phyloP scores from a whole-genome alignment of 352 stramenopile genomes.

The Globisporangium orthogonon region DNA sequence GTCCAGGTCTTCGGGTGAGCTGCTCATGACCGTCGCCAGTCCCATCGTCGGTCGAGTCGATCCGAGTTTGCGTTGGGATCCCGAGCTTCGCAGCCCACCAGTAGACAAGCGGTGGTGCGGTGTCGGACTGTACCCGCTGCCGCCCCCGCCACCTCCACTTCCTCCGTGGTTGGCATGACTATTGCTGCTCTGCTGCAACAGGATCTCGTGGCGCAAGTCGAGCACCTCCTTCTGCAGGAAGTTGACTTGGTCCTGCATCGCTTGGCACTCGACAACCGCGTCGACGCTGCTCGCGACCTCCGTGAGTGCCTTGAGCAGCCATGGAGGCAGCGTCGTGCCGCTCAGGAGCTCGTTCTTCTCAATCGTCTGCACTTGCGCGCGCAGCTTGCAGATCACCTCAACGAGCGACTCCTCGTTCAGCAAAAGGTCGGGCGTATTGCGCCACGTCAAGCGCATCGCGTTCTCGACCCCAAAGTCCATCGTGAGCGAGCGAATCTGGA shows the following conservation, averaged over 20 bases:
- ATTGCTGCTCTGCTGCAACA: constrained; percentile 48
- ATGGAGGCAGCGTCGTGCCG: constrained; percentile 53
- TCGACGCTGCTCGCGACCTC: constrained; percentile 82
- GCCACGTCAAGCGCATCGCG: constrained; percentile 50
- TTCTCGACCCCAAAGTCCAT: constrained; percentile 36
- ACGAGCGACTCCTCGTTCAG: constrained; percentile 78
- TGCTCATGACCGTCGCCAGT: constrained; percentile 13
- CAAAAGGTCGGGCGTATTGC: constrained; percentile 58
- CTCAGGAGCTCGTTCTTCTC: constrained; percentile 78
- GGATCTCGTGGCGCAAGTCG: constrained; percentile 69
- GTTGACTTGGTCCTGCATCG: constrained; percentile 63
- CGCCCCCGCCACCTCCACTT: background rate
- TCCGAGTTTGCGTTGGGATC: constrained; percentile 4
- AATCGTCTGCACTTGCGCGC: constrained; percentile 49
- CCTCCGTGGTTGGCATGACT: constrained; percentile 1
- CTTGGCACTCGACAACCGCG: constrained; percentile 71
- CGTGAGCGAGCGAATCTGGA: background rate
- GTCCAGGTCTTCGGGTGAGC: constrained; percentile 15
- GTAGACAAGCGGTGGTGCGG: constrained; percentile 54
- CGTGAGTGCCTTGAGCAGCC: constrained; percentile 64
- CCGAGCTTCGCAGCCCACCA: constrained; percentile 16
- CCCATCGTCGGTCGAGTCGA: constrained; percentile 6
- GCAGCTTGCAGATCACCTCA: constrained; percentile 68
- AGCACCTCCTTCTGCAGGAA: constrained; percentile 76
- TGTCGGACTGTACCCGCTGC: constrained; percentile 32